These are phyloP conservation scores for Cystodermella granulosa DNA, from an alignment of 1,284 basidiomycete species.

Conservation along the genomic window DNA sequence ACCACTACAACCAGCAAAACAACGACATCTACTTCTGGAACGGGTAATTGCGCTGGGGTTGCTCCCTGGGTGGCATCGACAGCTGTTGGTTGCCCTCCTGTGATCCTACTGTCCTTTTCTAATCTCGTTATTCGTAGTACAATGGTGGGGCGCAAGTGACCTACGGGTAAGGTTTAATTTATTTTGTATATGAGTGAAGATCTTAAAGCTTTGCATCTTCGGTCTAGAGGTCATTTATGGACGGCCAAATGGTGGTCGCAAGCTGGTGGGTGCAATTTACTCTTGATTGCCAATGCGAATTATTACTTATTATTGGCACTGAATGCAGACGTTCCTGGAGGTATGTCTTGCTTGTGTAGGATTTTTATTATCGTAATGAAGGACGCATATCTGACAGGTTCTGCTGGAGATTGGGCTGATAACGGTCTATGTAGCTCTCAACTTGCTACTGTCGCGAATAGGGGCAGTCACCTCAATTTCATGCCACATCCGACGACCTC, in stretches of 20 bases:
- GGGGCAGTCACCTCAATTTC: too few relatives aligned
- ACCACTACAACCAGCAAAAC: constrained; percentile 27
- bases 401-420: constrained; percentile 28
- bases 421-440: constrained; percentile 25
- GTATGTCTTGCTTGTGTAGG: too few relatives aligned
- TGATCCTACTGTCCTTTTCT: not conserved
- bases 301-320: constrained; percentile 1
- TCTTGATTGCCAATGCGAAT: not conserved
- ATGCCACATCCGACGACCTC: too few relatives aligned
- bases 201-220: constrained; percentile 1
- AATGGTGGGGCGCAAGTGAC: constrained; percentile 42
- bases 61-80: constrained; percentile 43
- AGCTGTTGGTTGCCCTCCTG: constrained; percentile 41
- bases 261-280: constrained; percentile 15
- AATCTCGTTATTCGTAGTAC: constrained; percentile 37
- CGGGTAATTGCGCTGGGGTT: constrained; percentile 46
- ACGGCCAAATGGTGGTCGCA: constrained; percentile 57
- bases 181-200: not conserved
- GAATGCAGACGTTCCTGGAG: constrained; percentile 42
- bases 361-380: too few relatives aligned
- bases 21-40: constrained; percentile 25
- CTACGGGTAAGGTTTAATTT: constrained; percentile 30
- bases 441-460: constrained; percentile 5
- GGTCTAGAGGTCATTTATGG: constrained; percentile 46
- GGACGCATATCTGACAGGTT: constrained; percentile 18